Conservation (phyloP, 2,329 filamentous ascomycete species). For the Epichloe sp. region DNA sequence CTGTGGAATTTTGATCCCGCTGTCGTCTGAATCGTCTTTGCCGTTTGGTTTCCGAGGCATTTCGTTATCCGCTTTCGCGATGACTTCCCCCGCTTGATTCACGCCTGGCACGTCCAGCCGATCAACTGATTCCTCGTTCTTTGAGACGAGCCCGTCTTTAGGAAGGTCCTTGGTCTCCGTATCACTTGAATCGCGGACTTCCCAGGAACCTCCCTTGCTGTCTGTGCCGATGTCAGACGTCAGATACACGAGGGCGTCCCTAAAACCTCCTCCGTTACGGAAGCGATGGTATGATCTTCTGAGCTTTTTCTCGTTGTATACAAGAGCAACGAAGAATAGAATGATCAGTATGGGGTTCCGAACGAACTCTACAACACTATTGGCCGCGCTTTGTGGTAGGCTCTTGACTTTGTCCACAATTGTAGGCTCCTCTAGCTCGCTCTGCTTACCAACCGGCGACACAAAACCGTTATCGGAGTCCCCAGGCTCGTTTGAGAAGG, state of each 20-base stretch:
- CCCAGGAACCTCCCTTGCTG: neutral
- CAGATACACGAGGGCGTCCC: constrained; percentile 12
- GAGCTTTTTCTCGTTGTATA: constrained; percentile 34
- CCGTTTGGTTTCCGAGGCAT: neutral
- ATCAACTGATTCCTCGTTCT: neutral
- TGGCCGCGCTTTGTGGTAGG: constrained; percentile 35
- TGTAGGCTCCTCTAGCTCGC: constrained; percentile 24
- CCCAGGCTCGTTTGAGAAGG: constrained; percentile 14
- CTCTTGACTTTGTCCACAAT: constrained; percentile 38
- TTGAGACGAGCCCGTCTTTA: neutral
- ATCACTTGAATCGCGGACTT: neutral
- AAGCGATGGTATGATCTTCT: constrained; percentile 25
- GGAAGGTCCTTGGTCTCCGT: neutral
- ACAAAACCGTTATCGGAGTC: constrained; percentile 22
- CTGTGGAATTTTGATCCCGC: neutral
- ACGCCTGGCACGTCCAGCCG: neutral
- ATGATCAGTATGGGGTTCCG: constrained; percentile 40
- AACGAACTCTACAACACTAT: constrained; percentile 40
- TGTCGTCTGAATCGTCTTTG: neutral
- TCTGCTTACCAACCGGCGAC: constrained; percentile 14
- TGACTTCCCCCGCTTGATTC: neutral
- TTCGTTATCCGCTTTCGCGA: neutral
- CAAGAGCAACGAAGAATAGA: constrained; percentile 27
- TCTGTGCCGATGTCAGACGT: neutral
- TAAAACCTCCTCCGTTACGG: constrained; percentile 18